Conservation (phyloP, 2,329 filamentous ascomycete species). For the Ophiostoma novo-ulmi region DNA sequence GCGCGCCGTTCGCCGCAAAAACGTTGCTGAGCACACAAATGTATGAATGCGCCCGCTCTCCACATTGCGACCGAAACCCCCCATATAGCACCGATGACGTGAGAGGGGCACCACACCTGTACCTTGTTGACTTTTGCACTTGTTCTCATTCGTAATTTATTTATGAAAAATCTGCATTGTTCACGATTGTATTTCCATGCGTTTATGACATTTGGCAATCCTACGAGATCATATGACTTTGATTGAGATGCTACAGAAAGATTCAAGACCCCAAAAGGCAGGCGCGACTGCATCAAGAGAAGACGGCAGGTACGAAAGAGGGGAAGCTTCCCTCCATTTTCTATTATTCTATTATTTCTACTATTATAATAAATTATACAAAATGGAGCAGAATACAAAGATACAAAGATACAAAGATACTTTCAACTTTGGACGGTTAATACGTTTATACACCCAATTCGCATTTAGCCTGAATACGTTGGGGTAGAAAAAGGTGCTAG, state of each 20-base stretch:
- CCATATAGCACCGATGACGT: slow-evolving; percentile 14
- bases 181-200: neutral
- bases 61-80: slow-evolving; percentile 15
- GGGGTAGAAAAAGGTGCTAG: slow-evolving; percentile 10
- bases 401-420: neutral
- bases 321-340: neutral
- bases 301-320: neutral
- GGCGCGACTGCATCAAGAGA: neutral
- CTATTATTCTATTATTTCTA: neutral
- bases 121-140: slow-evolving; percentile 5
- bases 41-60: slow-evolving; percentile 8
- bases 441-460: neutral
- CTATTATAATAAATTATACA: neutral
- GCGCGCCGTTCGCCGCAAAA: slow-evolving; percentile 4
- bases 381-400: neutral
- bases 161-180: neutral
- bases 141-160: neutral
- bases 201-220: neutral
- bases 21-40: slow-evolving; percentile 11
- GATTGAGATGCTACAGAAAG: neutral
- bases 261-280: neutral
- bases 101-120: slow-evolving; percentile 9
- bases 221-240: neutral
- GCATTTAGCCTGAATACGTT: slow-evolving; percentile 15
- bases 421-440: too few relatives aligned